phyloP scores from a whole-genome alignment of 2,329 filamentous ascomycete species.

The Colletotrichum cordylinicola region DNA sequence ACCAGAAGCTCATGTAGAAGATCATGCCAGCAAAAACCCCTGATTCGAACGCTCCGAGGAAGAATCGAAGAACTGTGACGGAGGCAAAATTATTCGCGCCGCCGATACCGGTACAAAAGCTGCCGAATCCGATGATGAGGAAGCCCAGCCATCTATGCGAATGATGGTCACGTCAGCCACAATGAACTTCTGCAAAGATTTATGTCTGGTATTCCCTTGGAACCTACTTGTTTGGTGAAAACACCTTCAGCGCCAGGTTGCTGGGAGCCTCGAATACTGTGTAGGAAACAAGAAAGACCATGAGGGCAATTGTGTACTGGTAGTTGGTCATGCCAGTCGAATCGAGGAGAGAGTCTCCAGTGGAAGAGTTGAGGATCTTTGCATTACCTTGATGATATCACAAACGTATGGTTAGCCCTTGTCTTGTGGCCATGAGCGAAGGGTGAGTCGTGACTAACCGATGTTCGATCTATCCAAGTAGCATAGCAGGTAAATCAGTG shows the following conservation, averaged over 20 bases:
- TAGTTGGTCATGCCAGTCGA: neutral
- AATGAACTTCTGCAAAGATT: neutral
- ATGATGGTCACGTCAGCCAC: neutral
- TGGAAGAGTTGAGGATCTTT: neutral
- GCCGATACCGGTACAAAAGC: neutral
- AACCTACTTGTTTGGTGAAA: neutral
- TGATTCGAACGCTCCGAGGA: neutral
- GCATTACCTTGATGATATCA: neutral
- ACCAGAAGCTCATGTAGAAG: neutral
- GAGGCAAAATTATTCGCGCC: neutral
- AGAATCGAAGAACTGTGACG: neutral
- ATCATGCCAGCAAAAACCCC: neutral
- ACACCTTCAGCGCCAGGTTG: neutral
- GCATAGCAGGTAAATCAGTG: neutral
- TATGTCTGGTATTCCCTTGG: neutral
- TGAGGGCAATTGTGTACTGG: neutral
- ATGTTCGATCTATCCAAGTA: neutral
- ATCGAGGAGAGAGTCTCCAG: neutral
- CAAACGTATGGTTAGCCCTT: neutral
- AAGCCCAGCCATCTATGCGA: neutral
- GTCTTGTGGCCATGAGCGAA: neutral
- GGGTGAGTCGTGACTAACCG: neutral
- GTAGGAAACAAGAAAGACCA: neutral
- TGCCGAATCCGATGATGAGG: neutral
- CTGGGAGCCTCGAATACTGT: neutral